Evolutionary conservation across 805 yeast species (phyloP), one percentile per base, ranked within the genome.

Genomic region (Candida succiphila): DNA sequence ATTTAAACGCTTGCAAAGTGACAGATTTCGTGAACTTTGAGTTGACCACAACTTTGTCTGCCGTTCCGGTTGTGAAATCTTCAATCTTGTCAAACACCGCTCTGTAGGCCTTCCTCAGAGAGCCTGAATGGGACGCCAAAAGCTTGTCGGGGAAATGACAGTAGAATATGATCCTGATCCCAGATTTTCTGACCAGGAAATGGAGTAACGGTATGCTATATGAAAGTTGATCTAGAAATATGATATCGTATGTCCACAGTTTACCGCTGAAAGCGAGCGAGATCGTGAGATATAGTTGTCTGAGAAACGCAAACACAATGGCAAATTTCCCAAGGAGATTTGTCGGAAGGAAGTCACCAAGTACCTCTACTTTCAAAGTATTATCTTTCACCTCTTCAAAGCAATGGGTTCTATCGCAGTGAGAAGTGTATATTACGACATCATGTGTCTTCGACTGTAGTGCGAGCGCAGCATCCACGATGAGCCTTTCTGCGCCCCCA

Each of bases 401-500:
- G 48, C 96, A 83, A 53, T 92, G 98, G 2, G 61, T 52, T 36
- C 55, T 67, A 53, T 92, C 96, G 56, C 95, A 88, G 51, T 92
- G 95, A 0, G 96, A 87, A 0, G 98, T 89, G 58, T 68, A 86
- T 5, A 88, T 67, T 2, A 67, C 65, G 9, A 92, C 76, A 2
- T 40, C 1, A 63, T 65, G 50, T 82, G 77, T 19, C 7, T 12
- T 12, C 3, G 73, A 66, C 49, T 89, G 86, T 19, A 92, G 60
- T 0, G 95, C 95, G 3, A 86, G 63, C 0, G 97, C 98, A 3
- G 94, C 87, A 57, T 92, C 99, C 1, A 92, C 95, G 2, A 92
- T 87, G n/a, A 94, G 67, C 38, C 99, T 67, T 52, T 92, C 99
- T 1, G 99, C 99, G 4, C 99, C 99, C 5, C 87, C 98, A 37